Evolutionary conservation across 2,329 filamentous ascomycete genomes (phyloP).

Genomic region (Nannizziopsis barbatae): DNA sequence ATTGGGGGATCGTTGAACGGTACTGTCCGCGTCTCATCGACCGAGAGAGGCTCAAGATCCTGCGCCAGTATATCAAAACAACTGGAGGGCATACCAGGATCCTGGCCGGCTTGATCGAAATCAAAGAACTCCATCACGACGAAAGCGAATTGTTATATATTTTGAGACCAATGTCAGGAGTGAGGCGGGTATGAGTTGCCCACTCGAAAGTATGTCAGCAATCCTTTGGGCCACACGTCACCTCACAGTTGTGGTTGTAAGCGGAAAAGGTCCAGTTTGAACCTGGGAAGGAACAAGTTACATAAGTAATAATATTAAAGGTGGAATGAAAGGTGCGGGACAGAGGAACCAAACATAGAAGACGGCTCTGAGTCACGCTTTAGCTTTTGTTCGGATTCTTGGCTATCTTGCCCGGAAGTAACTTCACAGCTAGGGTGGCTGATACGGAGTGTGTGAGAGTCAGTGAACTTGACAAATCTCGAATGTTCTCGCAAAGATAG

Average conservation of each 20-base stretch:
- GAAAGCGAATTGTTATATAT: slow-evolving; percentile 6
- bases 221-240: slow-evolving; percentile 5
- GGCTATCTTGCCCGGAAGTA: background rate
- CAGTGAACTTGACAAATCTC: too few species aligned
- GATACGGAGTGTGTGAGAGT: too few species aligned
- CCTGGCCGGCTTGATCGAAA: slow-evolving; percentile 36
- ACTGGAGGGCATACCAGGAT: slow-evolving; percentile 32
- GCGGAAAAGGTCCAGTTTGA: background rate
- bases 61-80: slow-evolving; percentile 25
- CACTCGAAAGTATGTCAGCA: slow-evolving; percentile 4
- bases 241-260: background rate
- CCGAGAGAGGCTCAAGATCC: slow-evolving; percentile 2
- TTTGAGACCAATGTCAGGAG: background rate
- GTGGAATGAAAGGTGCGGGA: background rate
- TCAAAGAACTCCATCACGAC: slow-evolving; percentile 38
- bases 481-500: too few species aligned
- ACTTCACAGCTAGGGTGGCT: too few species aligned
- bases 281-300: background rate
- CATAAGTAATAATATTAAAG: background rate
- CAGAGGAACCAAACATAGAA: background rate
- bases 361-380: slow-evolving; percentile 7
- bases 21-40: background rate
- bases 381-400: background rate
- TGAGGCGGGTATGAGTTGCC: background rate
- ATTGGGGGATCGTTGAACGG: slow-evolving; percentile 1